Evolutionary conservation across 2,329 filamentous ascomycete genomes (phyloP), one percentile per base, ranked within the genome.

Genomic region (Phyllosticta citribraziliensis): DNA sequence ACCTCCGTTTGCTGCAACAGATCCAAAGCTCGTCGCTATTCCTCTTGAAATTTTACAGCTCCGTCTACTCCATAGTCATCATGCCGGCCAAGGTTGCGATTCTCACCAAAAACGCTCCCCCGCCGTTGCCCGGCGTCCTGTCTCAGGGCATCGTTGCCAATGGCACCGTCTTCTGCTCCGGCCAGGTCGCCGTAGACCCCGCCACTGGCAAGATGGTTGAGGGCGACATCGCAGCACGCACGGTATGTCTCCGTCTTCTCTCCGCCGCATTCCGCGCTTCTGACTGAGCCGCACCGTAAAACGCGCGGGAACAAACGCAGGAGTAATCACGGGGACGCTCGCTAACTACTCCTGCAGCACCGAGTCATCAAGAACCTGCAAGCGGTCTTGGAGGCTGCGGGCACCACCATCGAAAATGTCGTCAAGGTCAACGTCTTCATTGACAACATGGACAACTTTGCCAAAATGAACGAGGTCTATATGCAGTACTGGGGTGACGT

Each of bases 341-440:
- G 53, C 58, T 60, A n/a, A 60, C 35, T 22, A 1, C 6, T 22
- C 51, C n/a, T 19, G 6, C 40, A 61, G 59, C 59, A 61, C 51
- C 59, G 55, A 30, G 56, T 54, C 30, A 61, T 61, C 54, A 50
- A 61, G 50, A 61, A 61, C 59, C 40, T 61, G 17, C 40, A 54
- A 19, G 59, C 59, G 17, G 61, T 69, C 14, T 65, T 69, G 27
- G 67, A 69, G 55, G 64, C 67, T 27, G 67, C 67, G 1, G 68
- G 68, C 8, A 68, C 68, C 9, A 68, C 66, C 3, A 64, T 69
- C 11, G 67, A 70, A 53, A 64, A 70, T 54, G 67, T 70, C n/a
- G 67, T 70, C 62, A 70, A 70, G 60, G 68, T 69, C 64, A 70
- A 70, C 55, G 67, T 70, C 25, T 70, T 68, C 58, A 64, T 70